phyloP scores from a whole-genome alignment of 495 filamentous ascomycete genomes.

The Hypoxylon trugodes region DNA sequence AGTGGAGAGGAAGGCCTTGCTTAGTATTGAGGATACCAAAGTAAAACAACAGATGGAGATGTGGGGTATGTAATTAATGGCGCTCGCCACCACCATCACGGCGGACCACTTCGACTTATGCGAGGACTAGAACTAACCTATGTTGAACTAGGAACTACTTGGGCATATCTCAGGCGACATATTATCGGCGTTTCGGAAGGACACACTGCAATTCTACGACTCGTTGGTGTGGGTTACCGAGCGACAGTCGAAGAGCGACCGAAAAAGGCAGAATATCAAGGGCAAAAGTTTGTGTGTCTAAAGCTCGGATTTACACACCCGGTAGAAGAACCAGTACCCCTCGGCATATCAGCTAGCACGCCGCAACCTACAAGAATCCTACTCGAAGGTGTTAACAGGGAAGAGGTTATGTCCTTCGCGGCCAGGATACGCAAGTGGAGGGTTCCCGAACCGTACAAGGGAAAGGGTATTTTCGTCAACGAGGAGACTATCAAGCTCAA shows the following conservation, averaged over 20 bases:
- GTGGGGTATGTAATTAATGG: conserved; percentile 78
- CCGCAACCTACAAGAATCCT: conserved; percentile 95
- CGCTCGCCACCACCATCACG: neutral
- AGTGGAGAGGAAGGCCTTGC: conserved; percentile 63
- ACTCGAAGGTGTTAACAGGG: conserved; percentile 85
- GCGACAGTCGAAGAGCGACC: conserved; percentile 85
- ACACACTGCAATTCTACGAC: conserved; percentile 87
- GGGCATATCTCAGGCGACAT: conserved; percentile 87
- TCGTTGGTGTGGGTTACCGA: conserved; percentile 97
- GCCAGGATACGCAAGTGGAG: conserved; percentile 89
- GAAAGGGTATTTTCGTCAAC: conserved; percentile 98
- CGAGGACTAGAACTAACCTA: conserved; percentile 27
- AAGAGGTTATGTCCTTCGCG: conserved; percentile 87
- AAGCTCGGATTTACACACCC: conserved; percentile 98
- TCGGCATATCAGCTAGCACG: conserved; percentile 84
- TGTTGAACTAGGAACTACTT: conserved; percentile 73
- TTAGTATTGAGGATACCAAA: conserved; percentile 70
- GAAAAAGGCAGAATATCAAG: conserved; percentile 73
- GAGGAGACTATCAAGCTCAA: conserved; percentile 97
- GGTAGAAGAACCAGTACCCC: conserved; percentile 83
- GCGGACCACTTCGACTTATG: neutral
- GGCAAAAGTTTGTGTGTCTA: conserved; percentile 85
- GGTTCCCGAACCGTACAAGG: conserved; percentile 96
- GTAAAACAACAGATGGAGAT: conserved; percentile 85
- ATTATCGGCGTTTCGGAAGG: conserved; percentile 95